Evolutionary conservation across 257 asterid species (phyloP).

Genomic region (Plectranthus barbatus): DNA sequence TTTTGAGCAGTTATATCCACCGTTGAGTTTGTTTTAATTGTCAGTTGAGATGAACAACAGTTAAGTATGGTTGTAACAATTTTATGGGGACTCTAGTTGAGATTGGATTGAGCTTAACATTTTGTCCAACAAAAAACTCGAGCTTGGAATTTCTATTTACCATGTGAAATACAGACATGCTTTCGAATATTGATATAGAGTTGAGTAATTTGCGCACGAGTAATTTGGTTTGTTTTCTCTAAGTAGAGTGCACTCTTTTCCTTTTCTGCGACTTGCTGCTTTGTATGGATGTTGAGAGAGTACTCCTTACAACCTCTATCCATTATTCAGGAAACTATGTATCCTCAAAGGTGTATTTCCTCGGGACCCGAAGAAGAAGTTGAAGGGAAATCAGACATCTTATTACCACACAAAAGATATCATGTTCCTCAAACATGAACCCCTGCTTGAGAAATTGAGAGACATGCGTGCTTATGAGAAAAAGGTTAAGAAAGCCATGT

Average conservation of each 20-base stretch:
- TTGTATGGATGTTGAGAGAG: background rate
- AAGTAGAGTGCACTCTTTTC: background rate
- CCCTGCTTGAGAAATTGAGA: constrained; percentile 72
- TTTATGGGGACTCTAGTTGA: background rate
- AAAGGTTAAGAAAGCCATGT: constrained; percentile 74
- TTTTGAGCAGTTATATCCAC: background rate
- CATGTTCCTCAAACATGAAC: constrained; percentile 78
- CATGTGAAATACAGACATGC: background rate
- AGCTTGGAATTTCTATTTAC: background rate
- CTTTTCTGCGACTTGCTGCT: too few relatives aligned
- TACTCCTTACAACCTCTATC: background rate
- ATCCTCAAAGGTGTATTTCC: constrained; percentile 90
- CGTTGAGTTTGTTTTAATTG: background rate
- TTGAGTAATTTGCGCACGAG: background rate
- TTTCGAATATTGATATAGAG: background rate
- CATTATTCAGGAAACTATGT: constrained; percentile 34
- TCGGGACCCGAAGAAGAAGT: constrained; percentile 97
- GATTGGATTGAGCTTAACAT: background rate
- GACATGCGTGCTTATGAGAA: constrained; percentile 63
- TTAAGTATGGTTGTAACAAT: background rate
- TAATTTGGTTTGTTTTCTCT: too few relatives aligned
- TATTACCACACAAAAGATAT: constrained; percentile 89
- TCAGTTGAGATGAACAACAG: background rate
- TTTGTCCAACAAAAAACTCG: background rate
- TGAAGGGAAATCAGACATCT: constrained; percentile 92